Percentiles rank a stretch among this genome's conserved stretches.
Evolutionary conservation across 2,329 filamentous ascomycete genomes (phyloP).

Genomic region (Cercospora berteroae): DNA sequence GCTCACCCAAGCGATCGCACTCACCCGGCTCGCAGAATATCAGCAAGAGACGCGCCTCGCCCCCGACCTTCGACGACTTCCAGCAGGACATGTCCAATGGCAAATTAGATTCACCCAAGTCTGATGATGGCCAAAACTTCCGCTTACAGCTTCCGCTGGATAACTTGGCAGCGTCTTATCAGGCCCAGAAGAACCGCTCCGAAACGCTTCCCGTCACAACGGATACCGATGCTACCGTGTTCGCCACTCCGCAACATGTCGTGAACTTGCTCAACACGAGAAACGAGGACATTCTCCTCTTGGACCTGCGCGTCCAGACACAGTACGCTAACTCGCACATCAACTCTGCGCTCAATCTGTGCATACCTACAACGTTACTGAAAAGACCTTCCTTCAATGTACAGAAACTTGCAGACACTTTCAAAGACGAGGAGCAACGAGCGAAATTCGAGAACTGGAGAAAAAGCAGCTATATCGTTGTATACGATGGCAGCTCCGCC

Average conservation of each 20-base stretch:
- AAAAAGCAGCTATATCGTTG: conserved; percentile 71
- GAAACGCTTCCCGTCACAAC: conserved; percentile 45
- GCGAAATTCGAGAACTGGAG: conserved; percentile 74
- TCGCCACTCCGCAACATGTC: conserved; percentile 51
- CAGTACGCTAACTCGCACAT: conserved; percentile 76
- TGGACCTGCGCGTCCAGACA: conserved; percentile 84
- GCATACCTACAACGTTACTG: conserved; percentile 88
- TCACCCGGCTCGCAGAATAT: conserved; percentile 47
- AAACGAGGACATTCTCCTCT: conserved; percentile 60
- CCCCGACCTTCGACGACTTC: conserved; percentile 34
- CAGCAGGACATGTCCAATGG: conserved; percentile 6
- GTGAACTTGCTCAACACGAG: conserved; percentile 48
- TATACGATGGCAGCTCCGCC: conserved; percentile 77
- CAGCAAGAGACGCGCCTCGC: conserved; percentile 48
- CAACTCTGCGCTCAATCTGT: conserved; percentile 79
- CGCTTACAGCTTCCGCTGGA: conserved; percentile 36
- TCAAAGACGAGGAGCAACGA: conserved; percentile 69
- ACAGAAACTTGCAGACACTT: conserved; percentile 81
- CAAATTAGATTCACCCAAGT: conserved; percentile 32
- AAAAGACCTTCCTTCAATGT: conserved; percentile 90
- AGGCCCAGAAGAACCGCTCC: conserved; percentile 39
- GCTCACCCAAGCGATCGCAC: conserved; percentile 51
- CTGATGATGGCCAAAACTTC: conserved; percentile 21
- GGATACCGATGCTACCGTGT: conserved; percentile 37
- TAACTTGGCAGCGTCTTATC: conserved; percentile 21